Base-by-base conservation (phyloP, 148 eudicot species). In the Cornus kousa region DNA sequence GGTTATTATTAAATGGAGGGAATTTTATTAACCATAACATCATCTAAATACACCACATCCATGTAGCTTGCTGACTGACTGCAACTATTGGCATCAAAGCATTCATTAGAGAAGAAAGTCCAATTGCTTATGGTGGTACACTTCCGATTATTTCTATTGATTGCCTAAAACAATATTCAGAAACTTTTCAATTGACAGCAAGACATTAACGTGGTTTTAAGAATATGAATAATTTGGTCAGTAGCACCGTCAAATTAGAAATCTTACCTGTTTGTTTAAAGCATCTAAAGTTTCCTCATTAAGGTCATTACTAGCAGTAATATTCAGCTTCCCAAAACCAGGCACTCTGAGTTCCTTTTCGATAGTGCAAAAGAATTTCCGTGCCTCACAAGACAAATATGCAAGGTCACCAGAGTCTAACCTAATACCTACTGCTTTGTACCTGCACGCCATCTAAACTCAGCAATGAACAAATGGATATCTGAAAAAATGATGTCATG, bases 371-470 rank as follows among this genome's bases (percentile, higher is more conserved):
- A 96, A 96, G 81, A 93, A 90, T 28, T 92, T 96, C 72, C 99
- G 94, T 59, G 93, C 83, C 81, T 96, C 92, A 80, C 91, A 91
- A 75, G 99, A 96, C 80, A 91, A 81, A 87, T 96, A 96, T 12
- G 99, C 97, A 74, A 96, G 91, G 80, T 96, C 99, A 82, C 99
- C 99, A 39, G 99, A 96, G 90, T 96, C 99, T 84, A 96, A 82
- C 79, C 99, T 92, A 82, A 96, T 89, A 67, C 99, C 99, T 84
- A 55, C 82, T 53, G 99, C 97, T 84, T 90, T 92, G 76, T 96
- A 93, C 87, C 99, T 96, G 86, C 83, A 88, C 65, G 70, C 67
- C 48, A 9, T 37, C 37, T 55, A 39, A 60, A 65, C 55, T 39
- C 39, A 73, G 33, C 40, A 60, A 28, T 50, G 55, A 32, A 22